These are phyloP conservation scores for Vitis cinerea DNA, from an alignment of 164 flowering plant genomes.

Conservation along the genomic window DNA sequence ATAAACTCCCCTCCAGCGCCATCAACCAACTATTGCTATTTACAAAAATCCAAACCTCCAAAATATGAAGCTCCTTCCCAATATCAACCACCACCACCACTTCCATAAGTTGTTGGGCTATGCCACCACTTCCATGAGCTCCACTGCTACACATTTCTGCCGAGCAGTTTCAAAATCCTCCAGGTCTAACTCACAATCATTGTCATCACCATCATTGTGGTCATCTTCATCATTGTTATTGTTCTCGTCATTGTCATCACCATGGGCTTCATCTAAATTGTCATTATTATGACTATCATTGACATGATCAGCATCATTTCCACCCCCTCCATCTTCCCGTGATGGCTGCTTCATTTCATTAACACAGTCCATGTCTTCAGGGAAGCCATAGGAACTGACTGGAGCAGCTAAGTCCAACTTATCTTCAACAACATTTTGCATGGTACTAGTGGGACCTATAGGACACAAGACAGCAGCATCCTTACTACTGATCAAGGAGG, in stretches of 20 bases:
- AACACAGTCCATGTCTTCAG: constrained; percentile 15
- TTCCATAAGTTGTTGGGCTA: neutral
- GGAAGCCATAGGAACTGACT: constrained; percentile 5
- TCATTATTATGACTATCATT: constrained; percentile 11
- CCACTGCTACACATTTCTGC: constrained; percentile 24
- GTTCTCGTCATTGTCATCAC: constrained; percentile 8
- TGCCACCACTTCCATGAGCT: constrained; percentile 29
- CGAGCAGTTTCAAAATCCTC: constrained; percentile 14
- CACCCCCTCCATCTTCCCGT: constrained; percentile 22
- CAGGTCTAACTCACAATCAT: constrained; percentile 1
- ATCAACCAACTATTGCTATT: constrained; percentile 13
- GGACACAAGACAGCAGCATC: constrained; percentile 25
- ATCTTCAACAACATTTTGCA: constrained; percentile 32
- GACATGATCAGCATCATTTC: constrained; percentile 15
- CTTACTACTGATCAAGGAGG: constrained; percentile 32
- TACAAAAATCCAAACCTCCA: constrained; percentile 19
- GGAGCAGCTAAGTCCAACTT: constrained; percentile 21
- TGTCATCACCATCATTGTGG: constrained; percentile 10
- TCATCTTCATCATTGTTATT: constrained; percentile 5
- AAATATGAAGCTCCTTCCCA: neutral
- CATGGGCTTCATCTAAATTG: constrained; percentile 11
- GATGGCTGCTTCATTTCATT: constrained; percentile 24
- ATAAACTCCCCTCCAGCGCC: constrained; percentile 7
- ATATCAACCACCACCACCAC: neutral
- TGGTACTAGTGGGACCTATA: constrained; percentile 23